Evolutionary conservation across 2,329 filamentous ascomycete species (phyloP).

Genomic region (Dichotomopilus funicola): DNA sequence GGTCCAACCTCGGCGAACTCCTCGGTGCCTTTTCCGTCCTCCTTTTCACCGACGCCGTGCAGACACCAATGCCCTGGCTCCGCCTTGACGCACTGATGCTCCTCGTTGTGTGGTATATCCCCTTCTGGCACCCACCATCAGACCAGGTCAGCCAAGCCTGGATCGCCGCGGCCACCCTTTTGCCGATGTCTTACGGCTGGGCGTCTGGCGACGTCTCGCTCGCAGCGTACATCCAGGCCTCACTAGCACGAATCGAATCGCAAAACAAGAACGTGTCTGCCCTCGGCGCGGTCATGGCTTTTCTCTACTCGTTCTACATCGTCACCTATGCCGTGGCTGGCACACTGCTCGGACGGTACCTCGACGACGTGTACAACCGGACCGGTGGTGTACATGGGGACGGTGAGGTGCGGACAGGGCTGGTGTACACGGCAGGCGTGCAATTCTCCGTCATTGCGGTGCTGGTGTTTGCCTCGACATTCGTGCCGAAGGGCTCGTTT

Average conservation of each 20-base stretch:
- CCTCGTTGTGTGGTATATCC: conserved; percentile 43
- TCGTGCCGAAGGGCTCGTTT: conserved; percentile 39
- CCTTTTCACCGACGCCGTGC: conserved; percentile 41
- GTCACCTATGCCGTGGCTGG: conserved; percentile 25
- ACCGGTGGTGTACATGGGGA: conserved; percentile 24
- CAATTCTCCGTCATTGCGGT: conserved; percentile 40
- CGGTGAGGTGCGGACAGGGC: conserved; percentile 31
- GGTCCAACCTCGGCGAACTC: conserved; percentile 45
- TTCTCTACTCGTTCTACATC: conserved; percentile 45
- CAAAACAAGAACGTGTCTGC: conserved; percentile 40
- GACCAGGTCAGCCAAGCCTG: conserved; percentile 39
- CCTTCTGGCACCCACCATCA: conserved; percentile 37
- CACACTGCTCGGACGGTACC: conserved; percentile 39
- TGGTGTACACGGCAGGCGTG: conserved; percentile 39
- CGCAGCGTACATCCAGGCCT: conserved; percentile 45
- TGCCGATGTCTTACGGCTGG: conserved; percentile 44
- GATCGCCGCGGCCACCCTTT: conserved; percentile 39
- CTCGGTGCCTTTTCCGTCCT: conserved; percentile 43
- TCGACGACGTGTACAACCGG: conserved; percentile 35
- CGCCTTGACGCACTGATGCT: conserved; percentile 41
- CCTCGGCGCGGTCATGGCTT: conserved; percentile 45
- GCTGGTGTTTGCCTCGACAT: conserved; percentile 38
- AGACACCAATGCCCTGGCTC: conserved; percentile 45
- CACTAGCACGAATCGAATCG: conserved; percentile 39
- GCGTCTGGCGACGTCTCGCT: conserved; percentile 46